These are phyloP conservation scores for Vaccinium macrocarpon DNA, from an alignment of 148 eudicot species.

Conservation along the genomic window DNA sequence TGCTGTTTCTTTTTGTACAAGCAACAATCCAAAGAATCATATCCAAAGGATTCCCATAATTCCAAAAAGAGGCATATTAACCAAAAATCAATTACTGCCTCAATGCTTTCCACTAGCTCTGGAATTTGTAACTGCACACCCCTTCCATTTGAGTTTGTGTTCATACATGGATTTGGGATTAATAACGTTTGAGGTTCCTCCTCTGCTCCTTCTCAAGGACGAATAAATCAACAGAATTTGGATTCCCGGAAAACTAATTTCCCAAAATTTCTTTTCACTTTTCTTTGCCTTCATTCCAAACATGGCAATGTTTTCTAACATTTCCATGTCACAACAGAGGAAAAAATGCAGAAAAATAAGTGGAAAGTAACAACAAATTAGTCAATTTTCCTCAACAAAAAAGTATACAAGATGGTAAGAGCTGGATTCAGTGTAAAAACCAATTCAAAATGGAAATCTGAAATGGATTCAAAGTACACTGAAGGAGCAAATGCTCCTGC, in stretches of 20 bases:
- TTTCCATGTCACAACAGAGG: background rate
- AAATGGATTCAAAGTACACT: background rate
- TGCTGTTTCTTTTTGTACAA: background rate
- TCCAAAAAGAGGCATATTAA: too few species aligned
- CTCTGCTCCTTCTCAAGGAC: too few species aligned
- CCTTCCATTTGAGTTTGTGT: background rate
- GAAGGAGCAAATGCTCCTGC: conserved; percentile 2
- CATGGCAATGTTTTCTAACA: background rate
- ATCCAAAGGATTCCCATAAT: background rate
- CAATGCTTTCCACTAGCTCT: background rate
- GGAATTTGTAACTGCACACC: background rate
- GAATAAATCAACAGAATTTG: background rate
- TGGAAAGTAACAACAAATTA: background rate
- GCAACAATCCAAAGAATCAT: background rate
- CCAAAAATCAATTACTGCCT: background rate
- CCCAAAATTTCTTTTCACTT: background rate
- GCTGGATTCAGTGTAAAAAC: background rate
- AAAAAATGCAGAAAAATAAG: background rate
- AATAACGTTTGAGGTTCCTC: too few species aligned
- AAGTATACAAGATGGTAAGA: background rate
- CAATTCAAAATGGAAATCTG: background rate
- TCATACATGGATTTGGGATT: background rate
- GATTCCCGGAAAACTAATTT: background rate
- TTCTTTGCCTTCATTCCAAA: background rate
- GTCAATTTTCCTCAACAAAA: background rate